Percentiles rank a stretch among this genome's conserved stretches.
Conservation (phyloP, 495 filamentous ascomycete species). For the Aspergillus haitiensis region DNA sequence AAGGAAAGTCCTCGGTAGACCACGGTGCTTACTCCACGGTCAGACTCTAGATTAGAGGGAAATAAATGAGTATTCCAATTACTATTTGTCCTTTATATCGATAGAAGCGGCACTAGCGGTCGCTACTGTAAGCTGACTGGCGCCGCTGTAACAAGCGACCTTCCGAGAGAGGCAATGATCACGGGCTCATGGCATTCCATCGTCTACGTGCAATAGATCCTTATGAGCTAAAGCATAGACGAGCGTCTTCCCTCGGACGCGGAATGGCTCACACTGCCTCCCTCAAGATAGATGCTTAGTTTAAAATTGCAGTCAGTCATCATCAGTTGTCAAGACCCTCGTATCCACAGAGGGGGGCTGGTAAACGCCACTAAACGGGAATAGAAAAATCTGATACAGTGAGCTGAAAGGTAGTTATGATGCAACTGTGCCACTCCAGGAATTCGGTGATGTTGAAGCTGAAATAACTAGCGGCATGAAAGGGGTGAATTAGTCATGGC, state of each 20-base stretch:
- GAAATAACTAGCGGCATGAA: too few relatives aligned
- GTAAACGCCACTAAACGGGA: too few relatives aligned
- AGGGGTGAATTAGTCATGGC: too few relatives aligned
- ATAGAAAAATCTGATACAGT: too few relatives aligned
- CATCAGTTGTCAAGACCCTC: too few relatives aligned
- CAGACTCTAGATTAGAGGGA: conserved; percentile 12
- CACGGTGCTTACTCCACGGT: neutral
- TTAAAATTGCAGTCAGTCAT: too few relatives aligned
- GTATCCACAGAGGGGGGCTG: too few relatives aligned
- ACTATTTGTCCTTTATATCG: conserved; percentile 48
- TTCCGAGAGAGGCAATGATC: conserved; percentile 60
- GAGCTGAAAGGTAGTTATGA: too few relatives aligned
- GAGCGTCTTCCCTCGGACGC: conserved; percentile 25
- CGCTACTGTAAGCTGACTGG: conserved; percentile 49
- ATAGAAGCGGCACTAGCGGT: conserved; percentile 56
- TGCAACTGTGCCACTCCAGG: too few relatives aligned
- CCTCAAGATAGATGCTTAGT: too few relatives aligned
- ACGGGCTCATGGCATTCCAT: conserved; percentile 36
- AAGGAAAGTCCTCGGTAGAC: neutral
- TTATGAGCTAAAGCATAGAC: conserved; percentile 44
- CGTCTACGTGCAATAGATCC: conserved; percentile 58
- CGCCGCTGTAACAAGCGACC: conserved; percentile 49
- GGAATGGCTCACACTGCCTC: too few relatives aligned
- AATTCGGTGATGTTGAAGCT: too few relatives aligned
- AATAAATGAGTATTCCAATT: conserved; percentile 22